A percentile compares a stretch with the other conserved stretches of the same genome.
These are phyloP conservation scores for Melampsora larici-populina DNA, from an alignment of 1,284 basidiomycete species.

Conservation along the genomic window DNA sequence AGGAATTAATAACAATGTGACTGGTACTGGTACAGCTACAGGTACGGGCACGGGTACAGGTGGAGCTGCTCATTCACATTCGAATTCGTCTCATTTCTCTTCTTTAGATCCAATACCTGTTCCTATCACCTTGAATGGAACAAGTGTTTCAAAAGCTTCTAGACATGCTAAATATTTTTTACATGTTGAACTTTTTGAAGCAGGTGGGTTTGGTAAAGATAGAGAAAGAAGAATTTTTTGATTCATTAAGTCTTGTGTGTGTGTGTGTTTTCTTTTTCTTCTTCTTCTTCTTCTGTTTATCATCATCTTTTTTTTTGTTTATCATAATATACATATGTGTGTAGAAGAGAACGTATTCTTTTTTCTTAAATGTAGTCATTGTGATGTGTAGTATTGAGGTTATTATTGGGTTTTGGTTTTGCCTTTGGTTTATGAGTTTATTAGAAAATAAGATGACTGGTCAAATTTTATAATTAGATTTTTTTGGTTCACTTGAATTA, in stretches of 20 bases:
- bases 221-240: not conserved
- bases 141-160: not conserved
- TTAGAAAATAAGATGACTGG: too few species aligned
- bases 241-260: too few species aligned
- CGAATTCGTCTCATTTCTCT: not conserved
- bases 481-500: too few species aligned
- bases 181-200: slow-evolving; percentile 37
- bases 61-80: not conserved
- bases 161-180: slow-evolving; percentile 43
- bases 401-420: too few species aligned
- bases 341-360: too few species aligned
- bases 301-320: not conserved
- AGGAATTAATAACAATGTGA: not conserved
- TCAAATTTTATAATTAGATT: too few species aligned
- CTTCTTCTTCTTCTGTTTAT: not conserved
- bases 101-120: not conserved
- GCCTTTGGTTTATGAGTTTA: too few species aligned
- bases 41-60: not conserved
- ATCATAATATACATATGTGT: too few species aligned
- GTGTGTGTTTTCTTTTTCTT: not conserved
- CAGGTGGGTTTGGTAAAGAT: not conserved
- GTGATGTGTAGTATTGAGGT: too few species aligned
- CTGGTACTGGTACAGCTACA: not conserved
- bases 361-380: too few species aligned
- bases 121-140: not conserved